A percentile compares a stretch with the other conserved stretches of the same genome.
phyloP scores from a whole-genome alignment of 495 filamentous ascomycete species.

The Thozetella sp. region DNA sequence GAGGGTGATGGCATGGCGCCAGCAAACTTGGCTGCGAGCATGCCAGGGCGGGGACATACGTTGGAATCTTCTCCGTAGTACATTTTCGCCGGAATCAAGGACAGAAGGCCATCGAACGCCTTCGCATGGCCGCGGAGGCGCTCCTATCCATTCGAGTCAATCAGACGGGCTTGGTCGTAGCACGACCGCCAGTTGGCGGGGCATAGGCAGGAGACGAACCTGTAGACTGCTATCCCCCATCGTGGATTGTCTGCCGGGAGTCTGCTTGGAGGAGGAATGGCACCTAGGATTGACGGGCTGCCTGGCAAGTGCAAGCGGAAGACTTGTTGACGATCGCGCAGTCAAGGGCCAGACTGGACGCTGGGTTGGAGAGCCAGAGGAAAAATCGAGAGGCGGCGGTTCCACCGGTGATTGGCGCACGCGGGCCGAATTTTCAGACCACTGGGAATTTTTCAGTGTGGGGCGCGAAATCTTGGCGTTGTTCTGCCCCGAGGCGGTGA shows the following conservation, averaged over 20 bases:
- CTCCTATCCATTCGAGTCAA: slow-evolving; percentile 54
- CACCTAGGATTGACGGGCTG: background rate
- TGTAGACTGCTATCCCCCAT: slow-evolving; percentile 36
- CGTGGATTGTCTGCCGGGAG: background rate
- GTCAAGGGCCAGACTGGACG: slow-evolving; percentile 7
- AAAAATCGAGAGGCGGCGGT: slow-evolving; percentile 8
- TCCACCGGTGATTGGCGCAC: slow-evolving; percentile 18
- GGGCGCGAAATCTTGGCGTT: slow-evolving; percentile 30
- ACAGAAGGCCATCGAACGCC: slow-evolving; percentile 89
- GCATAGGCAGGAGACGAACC: slow-evolving; percentile 21
- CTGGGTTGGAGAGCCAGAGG: background rate
- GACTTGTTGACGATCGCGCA: slow-evolving; percentile 3
- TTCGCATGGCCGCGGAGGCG: slow-evolving; percentile 82
- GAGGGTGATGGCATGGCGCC: too few relatives aligned
- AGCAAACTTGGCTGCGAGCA: slow-evolving; percentile 11
- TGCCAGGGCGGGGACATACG: slow-evolving; percentile 57
- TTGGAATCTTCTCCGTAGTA: slow-evolving; percentile 87
- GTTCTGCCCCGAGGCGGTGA: slow-evolving; percentile 12
- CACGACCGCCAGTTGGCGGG: slow-evolving; percentile 2
- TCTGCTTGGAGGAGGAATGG: background rate
- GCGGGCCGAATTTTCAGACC: slow-evolving; percentile 15
- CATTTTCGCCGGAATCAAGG: slow-evolving; percentile 88
- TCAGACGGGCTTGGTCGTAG: slow-evolving; percentile 3
- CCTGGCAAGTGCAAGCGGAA: background rate
- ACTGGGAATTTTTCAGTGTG: slow-evolving; percentile 26